These are phyloP conservation scores for Hypoxylon sp. DNA, from an alignment of 2,329 filamentous ascomycete genomes.

Conservation along the genomic window DNA sequence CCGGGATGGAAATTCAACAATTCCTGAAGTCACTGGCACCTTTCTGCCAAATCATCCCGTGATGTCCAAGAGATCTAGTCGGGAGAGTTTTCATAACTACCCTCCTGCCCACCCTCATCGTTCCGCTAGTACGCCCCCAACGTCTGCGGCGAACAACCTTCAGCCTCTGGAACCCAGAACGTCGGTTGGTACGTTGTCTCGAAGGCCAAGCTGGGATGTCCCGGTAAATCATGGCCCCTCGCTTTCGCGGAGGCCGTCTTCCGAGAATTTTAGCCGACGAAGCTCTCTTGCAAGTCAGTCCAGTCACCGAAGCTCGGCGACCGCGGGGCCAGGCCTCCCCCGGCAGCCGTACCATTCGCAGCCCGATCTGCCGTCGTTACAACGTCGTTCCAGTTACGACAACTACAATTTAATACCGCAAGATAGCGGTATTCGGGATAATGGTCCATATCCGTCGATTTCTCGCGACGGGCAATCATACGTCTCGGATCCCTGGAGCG, in stretches of 20 bases:
- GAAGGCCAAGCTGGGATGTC: constrained; percentile 47
- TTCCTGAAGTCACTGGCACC: constrained; percentile 22
- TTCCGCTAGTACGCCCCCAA: constrained; percentile 38
- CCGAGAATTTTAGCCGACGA: constrained; percentile 47
- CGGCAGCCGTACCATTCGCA: constrained; percentile 28
- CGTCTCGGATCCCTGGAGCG: constrained; percentile 46
- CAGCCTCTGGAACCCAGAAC: constrained; percentile 41
- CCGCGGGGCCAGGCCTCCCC: constrained; percentile 31
- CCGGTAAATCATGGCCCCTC: constrained; percentile 47
- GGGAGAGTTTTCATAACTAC: constrained; percentile 40
- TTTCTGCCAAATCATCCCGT: constrained; percentile 2
- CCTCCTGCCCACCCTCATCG: constrained; percentile 32
- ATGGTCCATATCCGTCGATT: constrained; percentile 44
- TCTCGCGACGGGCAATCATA: constrained; percentile 42
- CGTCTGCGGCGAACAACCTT: constrained; percentile 44
- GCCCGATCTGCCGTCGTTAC: constrained; percentile 34
- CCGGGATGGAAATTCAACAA: constrained; percentile 48
- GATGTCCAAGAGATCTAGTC: constrained; percentile 34
- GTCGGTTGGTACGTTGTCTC: constrained; percentile 28
- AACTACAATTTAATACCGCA: constrained; percentile 34
- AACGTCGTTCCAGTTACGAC: constrained; percentile 46
- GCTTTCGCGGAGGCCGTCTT: constrained; percentile 44
- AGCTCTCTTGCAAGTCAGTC: constrained; percentile 51
- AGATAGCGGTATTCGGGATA: constrained; percentile 39
- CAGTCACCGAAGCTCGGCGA: constrained; percentile 40